Percentiles rank a stretch among this genome's conserved stretches.
Conservation (phyloP, 345 rosid genomes). For the Alliaria petiolata region DNA sequence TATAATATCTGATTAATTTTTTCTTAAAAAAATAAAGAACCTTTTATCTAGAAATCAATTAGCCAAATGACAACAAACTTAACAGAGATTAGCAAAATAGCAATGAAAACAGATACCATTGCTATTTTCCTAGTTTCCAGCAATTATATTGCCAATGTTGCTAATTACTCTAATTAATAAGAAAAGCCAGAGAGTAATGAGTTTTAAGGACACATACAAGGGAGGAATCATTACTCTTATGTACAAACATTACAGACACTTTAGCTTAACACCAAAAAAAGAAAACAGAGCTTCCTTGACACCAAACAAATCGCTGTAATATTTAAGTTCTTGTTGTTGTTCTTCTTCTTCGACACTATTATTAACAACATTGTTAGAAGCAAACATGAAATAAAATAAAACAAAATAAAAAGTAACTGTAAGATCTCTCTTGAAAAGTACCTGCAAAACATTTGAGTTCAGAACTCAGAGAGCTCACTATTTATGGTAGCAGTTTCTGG, state of each 20-base stretch:
- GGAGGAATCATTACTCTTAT: not conserved
- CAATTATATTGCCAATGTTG: not conserved
- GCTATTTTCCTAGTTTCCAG: no score
- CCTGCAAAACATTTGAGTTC: not conserved
- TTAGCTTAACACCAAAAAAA: slow-evolving; percentile 9
- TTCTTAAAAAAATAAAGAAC: no score
- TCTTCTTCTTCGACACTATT: slow-evolving; percentile 9
- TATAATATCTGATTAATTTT: no score
- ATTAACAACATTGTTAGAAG: slow-evolving; percentile 2
- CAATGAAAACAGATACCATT: no score
- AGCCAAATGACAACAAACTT: no score
- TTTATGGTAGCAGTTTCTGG: slow-evolving; percentile 41
- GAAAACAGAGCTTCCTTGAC: slow-evolving; percentile 10
- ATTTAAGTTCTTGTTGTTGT: not conserved
- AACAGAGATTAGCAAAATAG: no score
- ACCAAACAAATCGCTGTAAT: not conserved
- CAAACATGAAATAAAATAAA: not conserved
- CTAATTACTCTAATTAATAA: not conserved
- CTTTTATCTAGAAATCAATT: no score
- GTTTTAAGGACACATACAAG: not conserved
- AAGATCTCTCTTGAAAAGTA: slow-evolving; percentile 10
- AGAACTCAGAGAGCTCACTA: slow-evolving; percentile 9
- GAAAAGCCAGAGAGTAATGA: not conserved
- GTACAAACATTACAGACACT: slow-evolving; percentile 25
- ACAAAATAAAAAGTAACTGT: not conserved